Percentiles rank a stretch among this genome's conserved stretches.
Conservation (phyloP, 768 basidiomycete species). For the Hypholoma fasciculare region DNA sequence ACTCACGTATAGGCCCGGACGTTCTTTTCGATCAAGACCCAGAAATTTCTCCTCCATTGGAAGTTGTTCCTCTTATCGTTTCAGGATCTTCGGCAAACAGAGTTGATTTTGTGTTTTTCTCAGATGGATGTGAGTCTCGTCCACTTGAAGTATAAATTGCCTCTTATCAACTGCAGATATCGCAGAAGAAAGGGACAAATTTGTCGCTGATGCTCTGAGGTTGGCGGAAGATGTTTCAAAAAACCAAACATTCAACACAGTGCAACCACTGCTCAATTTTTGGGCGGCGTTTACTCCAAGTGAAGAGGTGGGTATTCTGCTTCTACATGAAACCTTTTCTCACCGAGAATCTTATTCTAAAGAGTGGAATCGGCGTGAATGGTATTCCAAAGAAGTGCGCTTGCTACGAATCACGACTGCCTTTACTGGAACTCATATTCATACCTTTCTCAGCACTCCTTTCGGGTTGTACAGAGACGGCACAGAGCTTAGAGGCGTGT, state of each 20-base stretch:
- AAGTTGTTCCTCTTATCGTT: slow-evolving; percentile 54
- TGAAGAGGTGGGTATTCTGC: slow-evolving; percentile 49
- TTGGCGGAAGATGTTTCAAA: slow-evolving; percentile 69
- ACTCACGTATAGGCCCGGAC: background rate
- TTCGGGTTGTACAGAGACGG: slow-evolving; percentile 80
- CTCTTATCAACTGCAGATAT: slow-evolving; percentile 41
- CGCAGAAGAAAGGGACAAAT: slow-evolving; percentile 55
- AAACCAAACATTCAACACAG: slow-evolving; percentile 77
- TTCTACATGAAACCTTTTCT: no score
- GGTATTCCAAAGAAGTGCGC: slow-evolving; percentile 69
- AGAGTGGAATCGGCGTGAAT: slow-evolving; percentile 74
- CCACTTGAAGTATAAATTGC: background rate
- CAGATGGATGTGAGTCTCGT: slow-evolving; percentile 65
- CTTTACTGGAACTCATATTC: background rate
- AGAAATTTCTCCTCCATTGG: slow-evolving; percentile 39
- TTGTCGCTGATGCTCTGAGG: slow-evolving; percentile 62
- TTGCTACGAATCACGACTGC: background rate
- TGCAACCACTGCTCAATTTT: slow-evolving; percentile 75
- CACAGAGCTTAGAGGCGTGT: slow-evolving; percentile 74
- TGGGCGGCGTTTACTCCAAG: slow-evolving; percentile 82
- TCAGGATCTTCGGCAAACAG: slow-evolving; percentile 68
- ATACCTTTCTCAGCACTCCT: slow-evolving; percentile 48
- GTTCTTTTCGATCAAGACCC: background rate
- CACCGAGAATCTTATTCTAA: background rate
- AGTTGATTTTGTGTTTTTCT: slow-evolving; percentile 75